Evolutionary conservation across 768 basidiomycete genomes (phyloP).

Genomic region (Panaeolus papilionaceus): DNA sequence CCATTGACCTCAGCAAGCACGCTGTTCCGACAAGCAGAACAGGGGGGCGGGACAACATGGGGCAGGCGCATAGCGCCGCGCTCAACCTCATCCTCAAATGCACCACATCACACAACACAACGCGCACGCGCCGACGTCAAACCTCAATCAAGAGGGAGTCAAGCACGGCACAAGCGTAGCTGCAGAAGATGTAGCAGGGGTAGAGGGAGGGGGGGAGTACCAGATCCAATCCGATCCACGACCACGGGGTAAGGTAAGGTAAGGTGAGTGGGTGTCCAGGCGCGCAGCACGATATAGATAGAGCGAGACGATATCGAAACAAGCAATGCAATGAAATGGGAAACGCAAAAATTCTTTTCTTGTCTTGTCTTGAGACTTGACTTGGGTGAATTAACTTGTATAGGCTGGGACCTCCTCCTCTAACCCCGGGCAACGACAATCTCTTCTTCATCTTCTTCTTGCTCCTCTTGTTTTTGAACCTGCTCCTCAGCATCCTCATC

Average conservation of each 20-base stretch:
- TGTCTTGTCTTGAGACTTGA: not conserved
- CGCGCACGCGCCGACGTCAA: not conserved
- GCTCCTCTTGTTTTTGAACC: not conserved
- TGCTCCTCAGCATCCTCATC: conserved; percentile 15
- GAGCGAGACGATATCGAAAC: not conserved
- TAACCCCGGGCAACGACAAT: conserved; percentile 6
- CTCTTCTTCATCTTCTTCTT: not conserved
- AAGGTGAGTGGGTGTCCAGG: not conserved
- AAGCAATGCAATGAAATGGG: not conserved
- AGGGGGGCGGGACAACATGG: not conserved
- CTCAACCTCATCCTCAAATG: not conserved
- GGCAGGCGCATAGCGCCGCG: not conserved
- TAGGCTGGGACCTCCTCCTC: not conserved
- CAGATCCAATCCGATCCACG: conserved; percentile 1
- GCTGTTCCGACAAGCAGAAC: not conserved
- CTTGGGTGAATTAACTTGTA: no score
- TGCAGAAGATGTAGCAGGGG: not conserved
- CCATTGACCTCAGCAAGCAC: not conserved
- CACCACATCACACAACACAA: not conserved
- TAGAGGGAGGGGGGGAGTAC: not conserved
- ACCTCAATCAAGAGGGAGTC: conserved; percentile 15
- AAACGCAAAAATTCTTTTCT: not conserved
- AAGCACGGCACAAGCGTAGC: not conserved
- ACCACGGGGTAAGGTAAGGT: not conserved
- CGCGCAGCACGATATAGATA: conserved; percentile 1